Evolutionary conservation across 2,329 filamentous ascomycete species (phyloP).

Genomic region (Hypoxylon sp.): DNA sequence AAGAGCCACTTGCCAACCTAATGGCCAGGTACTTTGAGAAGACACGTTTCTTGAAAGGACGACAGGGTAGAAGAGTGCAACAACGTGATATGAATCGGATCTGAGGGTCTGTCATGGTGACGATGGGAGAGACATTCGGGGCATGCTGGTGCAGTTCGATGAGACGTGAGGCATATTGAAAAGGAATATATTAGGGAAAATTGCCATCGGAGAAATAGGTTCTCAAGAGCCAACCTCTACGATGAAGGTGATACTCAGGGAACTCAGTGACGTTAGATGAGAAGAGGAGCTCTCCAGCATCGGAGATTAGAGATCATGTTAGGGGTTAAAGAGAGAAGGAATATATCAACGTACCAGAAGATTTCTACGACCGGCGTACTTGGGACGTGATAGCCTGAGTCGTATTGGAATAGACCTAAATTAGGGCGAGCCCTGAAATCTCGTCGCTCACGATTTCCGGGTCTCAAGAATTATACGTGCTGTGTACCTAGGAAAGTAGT

Average conservation of each 20-base stretch:
- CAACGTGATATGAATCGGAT: not conserved
- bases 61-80: not conserved
- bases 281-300: not conserved
- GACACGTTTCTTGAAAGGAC: not conserved
- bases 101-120: not conserved
- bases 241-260: not conserved
- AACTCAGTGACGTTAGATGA: not conserved
- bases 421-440: not conserved
- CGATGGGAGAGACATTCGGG: not conserved
- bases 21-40: not conserved
- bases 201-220: not conserved
- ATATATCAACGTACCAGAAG: not conserved
- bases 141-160: not conserved
- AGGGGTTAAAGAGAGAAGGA: not conserved
- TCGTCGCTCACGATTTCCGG: not conserved
- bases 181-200: not conserved
- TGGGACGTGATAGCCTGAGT: not conserved
- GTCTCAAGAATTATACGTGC: constrained; percentile 7
- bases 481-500: not conserved
- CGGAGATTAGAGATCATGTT: not conserved
- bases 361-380: not conserved
- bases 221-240: not conserved
- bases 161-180: not conserved
- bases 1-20: not conserved
- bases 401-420: not conserved